These are phyloP conservation scores for Hippophae tibetana DNA, from an alignment of 306 rosid genomes.

Conservation along the genomic window DNA sequence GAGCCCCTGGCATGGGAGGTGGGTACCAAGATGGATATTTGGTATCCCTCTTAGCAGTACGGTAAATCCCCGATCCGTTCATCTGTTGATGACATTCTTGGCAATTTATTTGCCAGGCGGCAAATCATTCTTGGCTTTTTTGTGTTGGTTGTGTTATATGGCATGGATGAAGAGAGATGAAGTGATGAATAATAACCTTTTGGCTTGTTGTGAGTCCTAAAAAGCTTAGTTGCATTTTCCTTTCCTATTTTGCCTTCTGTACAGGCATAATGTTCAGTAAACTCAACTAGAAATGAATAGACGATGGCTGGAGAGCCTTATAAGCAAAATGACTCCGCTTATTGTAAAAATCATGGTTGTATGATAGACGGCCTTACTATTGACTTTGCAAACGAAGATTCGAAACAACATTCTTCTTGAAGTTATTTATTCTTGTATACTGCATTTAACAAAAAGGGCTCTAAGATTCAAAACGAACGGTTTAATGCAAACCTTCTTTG, in stretches of 20 bases:
- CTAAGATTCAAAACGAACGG: too few relatives aligned
- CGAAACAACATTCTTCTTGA: not conserved
- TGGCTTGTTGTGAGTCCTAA: too few relatives aligned
- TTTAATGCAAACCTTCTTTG: too few relatives aligned
- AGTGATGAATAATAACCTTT: too few relatives aligned
- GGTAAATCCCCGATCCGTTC: slow-evolving; percentile 24
- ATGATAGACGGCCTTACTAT: slow-evolving; percentile 2
- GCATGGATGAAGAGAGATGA: too few relatives aligned
- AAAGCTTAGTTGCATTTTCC: slow-evolving; percentile 4
- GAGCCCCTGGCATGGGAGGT: slow-evolving; percentile 23
- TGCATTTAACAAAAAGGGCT: too few relatives aligned
- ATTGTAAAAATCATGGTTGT: not conserved
- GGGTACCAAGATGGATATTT: slow-evolving; percentile 39
- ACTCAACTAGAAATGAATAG: slow-evolving; percentile 31
- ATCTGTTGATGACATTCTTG: slow-evolving; percentile 28
- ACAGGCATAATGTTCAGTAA: slow-evolving; percentile 48
- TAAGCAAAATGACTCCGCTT: slow-evolving; percentile 5
- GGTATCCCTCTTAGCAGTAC: slow-evolving; percentile 18
- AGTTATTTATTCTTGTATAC: too few relatives aligned
- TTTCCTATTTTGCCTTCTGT: slow-evolving; percentile 46
- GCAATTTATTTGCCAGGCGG: slow-evolving; percentile 1
- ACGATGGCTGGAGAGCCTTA: slow-evolving; percentile 20
- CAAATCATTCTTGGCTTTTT: slow-evolving; percentile 7
- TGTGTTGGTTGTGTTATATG: not conserved
- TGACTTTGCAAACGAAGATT: not conserved